Evolutionary conservation across 2,329 filamentous ascomycete genomes (phyloP), one percentile per base, ranked within the genome.

Genomic region (Oidium heveae): DNA sequence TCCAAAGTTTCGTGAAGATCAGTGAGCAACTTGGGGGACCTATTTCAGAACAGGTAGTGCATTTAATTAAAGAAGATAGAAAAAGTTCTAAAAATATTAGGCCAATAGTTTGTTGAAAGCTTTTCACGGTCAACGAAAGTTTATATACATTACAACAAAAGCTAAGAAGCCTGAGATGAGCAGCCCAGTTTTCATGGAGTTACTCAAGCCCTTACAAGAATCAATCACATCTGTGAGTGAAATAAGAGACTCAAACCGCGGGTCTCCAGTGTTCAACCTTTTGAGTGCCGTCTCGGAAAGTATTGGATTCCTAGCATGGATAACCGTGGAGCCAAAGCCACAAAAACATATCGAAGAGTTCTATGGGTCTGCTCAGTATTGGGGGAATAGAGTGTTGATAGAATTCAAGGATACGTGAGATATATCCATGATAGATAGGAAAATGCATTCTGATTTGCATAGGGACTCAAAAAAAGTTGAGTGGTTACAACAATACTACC

Each of bases 401-500:
- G 84, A 93, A 62, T 81, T 84, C 68, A 95, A 93, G 69, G 88
- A 84, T 59, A 82, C 79, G 80, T 83, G 66, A 61, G 75, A 51
- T 32, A 1, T 24, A 28, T 52, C 32, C 36, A 9, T 24, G 5
- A 20, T 32, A 28, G 7, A 2, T n/a, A 34, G 15, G 37, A 39
- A 41, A 47, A 5, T 16, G 20, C 47, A 39, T 46, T 55, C 57
- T 59, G 56, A 59, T 41, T 55, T 44, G 16, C 43, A 20, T 59
- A 91, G 85, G 70, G 85, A 89, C 63, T 74, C 77, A 55, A 77
- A 79, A 62, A 84, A 95, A 62, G 75, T 88, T 55, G 82, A 91
- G 64, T 98, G 88, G 79, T 79, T 95, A 36, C 84, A 89, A 63
- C 74, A 86, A n/a, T 95, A 93, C 71, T 94, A 94, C 68, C 80